phyloP scores from a whole-genome alignment of 805 yeast species.

The Cyberlindnera sargentensis region DNA sequence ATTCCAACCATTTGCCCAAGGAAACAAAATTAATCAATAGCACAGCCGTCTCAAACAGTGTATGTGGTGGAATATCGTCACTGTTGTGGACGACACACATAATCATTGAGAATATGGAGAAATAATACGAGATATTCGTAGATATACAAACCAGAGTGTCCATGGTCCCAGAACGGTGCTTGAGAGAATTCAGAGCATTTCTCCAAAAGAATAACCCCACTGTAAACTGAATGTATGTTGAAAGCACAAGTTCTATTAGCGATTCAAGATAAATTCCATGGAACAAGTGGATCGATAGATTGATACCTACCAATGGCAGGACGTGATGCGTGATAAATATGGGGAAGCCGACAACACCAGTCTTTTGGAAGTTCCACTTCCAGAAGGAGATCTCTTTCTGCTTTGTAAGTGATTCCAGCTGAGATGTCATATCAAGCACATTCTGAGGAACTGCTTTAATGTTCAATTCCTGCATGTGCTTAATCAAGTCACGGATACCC shows the following conservation, averaged over 20 bases:
- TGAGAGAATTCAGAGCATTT: constrained; percentile 58
- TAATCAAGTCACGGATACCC: constrained; percentile 62
- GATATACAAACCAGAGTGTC: constrained; percentile 84
- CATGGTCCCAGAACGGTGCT: constrained; percentile 78
- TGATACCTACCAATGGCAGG: constrained; percentile 32
- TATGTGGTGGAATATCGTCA: constrained; percentile 45
- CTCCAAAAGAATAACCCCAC: constrained; percentile 64
- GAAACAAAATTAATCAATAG: constrained; percentile 83
- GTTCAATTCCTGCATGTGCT: constrained; percentile 43
- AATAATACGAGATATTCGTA: constrained; percentile 68
- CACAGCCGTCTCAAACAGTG: constrained; percentile 78
- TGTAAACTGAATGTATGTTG: constrained; percentile 49
- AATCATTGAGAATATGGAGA: constrained; percentile 60
- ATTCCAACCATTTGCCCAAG: constrained; percentile 87
- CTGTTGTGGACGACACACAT: constrained; percentile 38
- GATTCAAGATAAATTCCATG: constrained; percentile 63
- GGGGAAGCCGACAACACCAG: constrained; percentile 57
- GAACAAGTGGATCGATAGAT: constrained; percentile 25
- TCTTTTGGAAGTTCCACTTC: constrained; percentile 46
- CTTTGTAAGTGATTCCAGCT: constrained; percentile 60
- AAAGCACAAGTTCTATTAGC: constrained; percentile 48
- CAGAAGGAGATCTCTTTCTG: constrained; percentile 68
- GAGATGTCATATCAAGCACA: constrained; percentile 53
- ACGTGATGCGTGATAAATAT: constrained; percentile 45
- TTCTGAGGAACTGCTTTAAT: constrained; percentile 43